Evolutionary conservation across 345 rosid genomes (phyloP).

Genomic region (Eucalyptus erythrocorys): DNA sequence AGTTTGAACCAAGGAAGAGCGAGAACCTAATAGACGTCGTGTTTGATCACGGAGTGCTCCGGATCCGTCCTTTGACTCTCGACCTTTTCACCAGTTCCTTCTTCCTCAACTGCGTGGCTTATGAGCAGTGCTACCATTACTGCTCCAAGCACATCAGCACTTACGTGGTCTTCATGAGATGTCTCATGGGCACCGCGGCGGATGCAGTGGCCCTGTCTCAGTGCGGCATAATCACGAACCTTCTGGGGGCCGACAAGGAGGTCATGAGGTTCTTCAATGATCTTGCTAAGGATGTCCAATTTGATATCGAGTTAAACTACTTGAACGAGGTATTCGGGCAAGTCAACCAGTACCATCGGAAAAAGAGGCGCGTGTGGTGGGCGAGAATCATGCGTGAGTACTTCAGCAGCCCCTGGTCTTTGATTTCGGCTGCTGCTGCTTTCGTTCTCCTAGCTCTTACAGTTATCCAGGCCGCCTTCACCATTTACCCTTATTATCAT

Average conservation of each 20-base stretch:
- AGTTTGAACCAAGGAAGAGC: too few species aligned
- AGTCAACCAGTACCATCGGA: background rate
- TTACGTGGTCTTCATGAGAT: too few species aligned
- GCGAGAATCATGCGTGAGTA: background rate
- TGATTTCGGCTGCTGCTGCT: background rate
- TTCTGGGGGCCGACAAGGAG: background rate
- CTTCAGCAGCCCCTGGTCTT: background rate
- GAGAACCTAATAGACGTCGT: too few species aligned
- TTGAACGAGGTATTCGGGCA: rapidly evolving
- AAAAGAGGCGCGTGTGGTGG: rapidly evolving
- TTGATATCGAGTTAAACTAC: rapidly evolving
- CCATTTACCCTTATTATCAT: background rate
- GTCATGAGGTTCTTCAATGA: background rate
- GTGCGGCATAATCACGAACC: background rate
- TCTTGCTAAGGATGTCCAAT: background rate
- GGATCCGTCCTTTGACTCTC: too few species aligned
- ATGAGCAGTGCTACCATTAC: too few species aligned
- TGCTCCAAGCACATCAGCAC: too few species aligned
- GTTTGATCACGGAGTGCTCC: too few species aligned
- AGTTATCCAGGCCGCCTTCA: background rate
- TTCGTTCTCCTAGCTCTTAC: rapidly evolving
- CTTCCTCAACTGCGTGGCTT: too few species aligned
- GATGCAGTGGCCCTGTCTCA: too few species aligned
- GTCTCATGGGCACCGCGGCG: too few species aligned
- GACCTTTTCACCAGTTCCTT: too few species aligned